Evolutionary conservation across 2,329 filamentous ascomycete genomes (phyloP), one percentile per base, ranked within the genome.

Genomic region (Clonostachys solani): DNA sequence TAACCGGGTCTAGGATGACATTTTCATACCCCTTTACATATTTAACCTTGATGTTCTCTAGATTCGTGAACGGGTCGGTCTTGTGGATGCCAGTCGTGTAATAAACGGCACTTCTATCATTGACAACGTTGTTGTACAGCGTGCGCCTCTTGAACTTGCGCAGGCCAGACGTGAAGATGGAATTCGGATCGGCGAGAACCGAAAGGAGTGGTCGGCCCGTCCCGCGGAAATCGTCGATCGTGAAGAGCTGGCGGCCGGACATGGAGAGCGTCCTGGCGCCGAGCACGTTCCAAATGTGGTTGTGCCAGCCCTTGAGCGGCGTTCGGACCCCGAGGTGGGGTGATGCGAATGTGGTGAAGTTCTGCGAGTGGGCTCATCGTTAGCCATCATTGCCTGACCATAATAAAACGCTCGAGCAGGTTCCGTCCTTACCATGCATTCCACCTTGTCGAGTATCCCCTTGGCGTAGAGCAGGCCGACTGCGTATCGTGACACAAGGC

Each of bases 311-410:
- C 42, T 78, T 80, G 40, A 84, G 67, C 2, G 88, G 87, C 2
- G 83, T 81, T 44, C 86, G 76, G 2, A 87, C 86, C n/a, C 88
- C 88, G 8, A 92, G 75, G 66, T 92, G 88, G 19, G 88, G 92
- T 33, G 87, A 86, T 6, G 88, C 92, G 66, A 97, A 96, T 1
- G 92, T 96, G 3, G 87, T 89, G 67, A 97, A 96, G 73, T 95
- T 96, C 80, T 86, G 52, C 12, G 23, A 29, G 23, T 29, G 9
- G 23, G 23, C 23, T 29, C 12, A 29, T 40, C 33, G 34, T 40
- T 12, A 36, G 33, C 33, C n/a, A 45, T 45, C n/a, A 36, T 15
- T 19, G n/a, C 13, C 40, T 19, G 13, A 15, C 15, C 8, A 23
- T 19, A 17, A 15, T 23, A 10, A 12, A 12, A 9, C 10, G 23